Evolutionary conservation across 2,329 filamentous ascomycete genomes (phyloP), one percentile per base, ranked within the genome.

Genomic region (Diplocarpon mali): DNA sequence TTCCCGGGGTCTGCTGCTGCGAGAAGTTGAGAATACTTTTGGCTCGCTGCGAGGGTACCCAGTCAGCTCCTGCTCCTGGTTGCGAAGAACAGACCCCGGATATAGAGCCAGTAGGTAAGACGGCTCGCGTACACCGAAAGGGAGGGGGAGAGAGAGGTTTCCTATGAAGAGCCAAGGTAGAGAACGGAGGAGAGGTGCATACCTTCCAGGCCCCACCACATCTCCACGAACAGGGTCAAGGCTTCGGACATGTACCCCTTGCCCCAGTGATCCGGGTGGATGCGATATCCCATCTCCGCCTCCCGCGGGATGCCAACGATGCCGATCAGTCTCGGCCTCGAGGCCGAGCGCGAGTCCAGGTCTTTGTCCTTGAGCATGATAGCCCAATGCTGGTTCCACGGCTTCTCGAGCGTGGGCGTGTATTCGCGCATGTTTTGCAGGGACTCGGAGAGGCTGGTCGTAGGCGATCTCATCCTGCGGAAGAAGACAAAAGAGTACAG

Each of bases 181-280:
- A 36, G 39, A 5, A 16, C 14, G 15, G 7, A 15, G 13, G 38
- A 15, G 40, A 35, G 30, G 2, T 32, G 12, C 50, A 15, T 29
- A 53, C 53, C 38, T 28, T 48, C 47, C 24, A 45, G 15, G 2
- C 4, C 31, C 50, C 50, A 56, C 28, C 31, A 56, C 44, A 49
- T 46, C 10, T 38, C 36, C n/a, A 53, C 24, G 35, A 53, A 53
- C 39, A 47, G 35, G 3, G 10, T 34, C 30, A 57, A 36, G 7
- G 54, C 53, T 31, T 54, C 53, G n/a, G 31, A 48, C 42, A 50
- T 51, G 38, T 49, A 55, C 13, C 51, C 51, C 39, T 48, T 49
- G 31, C 43, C 47, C 42, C 46, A 49, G 32, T 28, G 44, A 34
- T 43, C 46, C 4, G 45, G 40, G 39, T 47, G 44, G 8, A 52